Evolutionary conservation across 495 filamentous ascomycete species (phyloP).

Genomic region (Hypoxylon rickii): DNA sequence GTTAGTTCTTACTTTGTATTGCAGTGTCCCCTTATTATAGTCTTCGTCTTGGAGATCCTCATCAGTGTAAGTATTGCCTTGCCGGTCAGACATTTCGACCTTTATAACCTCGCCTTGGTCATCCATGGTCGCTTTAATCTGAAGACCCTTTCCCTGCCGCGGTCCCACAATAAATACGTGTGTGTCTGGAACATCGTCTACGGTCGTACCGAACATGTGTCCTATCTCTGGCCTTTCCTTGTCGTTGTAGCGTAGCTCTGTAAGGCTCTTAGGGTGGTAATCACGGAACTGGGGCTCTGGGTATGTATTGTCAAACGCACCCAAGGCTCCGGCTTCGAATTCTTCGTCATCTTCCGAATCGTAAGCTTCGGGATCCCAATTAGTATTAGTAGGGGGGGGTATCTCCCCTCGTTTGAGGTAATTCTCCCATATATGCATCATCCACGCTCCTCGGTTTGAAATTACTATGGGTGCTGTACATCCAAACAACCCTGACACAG

Average conservation of each 20-base stretch:
- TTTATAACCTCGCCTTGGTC: not conserved
- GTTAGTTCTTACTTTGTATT: no score
- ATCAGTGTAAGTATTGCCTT: no score
- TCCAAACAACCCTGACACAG: not conserved
- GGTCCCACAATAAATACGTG: not conserved
- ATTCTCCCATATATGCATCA: not conserved
- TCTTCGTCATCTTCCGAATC: not conserved
- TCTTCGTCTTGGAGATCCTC: no score
- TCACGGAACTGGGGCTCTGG: not conserved
- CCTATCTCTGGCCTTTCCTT: not conserved
- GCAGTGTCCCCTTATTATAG: no score
- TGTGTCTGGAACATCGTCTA: not conserved
- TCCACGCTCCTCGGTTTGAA: not conserved
- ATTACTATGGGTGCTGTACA: not conserved
- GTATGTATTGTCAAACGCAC: not conserved
- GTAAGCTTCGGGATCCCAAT: not conserved
- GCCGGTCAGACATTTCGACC: no score
- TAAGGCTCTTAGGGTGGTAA: not conserved
- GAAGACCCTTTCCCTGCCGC: no score
- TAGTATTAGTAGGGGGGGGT: no score
- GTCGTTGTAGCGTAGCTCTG: not conserved
- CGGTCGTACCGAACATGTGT: not conserved
- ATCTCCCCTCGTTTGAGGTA: no score
- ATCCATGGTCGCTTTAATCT: not conserved
- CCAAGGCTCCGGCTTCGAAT: not conserved